Percentiles rank a stretch among this genome's conserved stretches.
Conservation (phyloP, 257 asterid genomes). For the Linaria vulgaris region DNA sequence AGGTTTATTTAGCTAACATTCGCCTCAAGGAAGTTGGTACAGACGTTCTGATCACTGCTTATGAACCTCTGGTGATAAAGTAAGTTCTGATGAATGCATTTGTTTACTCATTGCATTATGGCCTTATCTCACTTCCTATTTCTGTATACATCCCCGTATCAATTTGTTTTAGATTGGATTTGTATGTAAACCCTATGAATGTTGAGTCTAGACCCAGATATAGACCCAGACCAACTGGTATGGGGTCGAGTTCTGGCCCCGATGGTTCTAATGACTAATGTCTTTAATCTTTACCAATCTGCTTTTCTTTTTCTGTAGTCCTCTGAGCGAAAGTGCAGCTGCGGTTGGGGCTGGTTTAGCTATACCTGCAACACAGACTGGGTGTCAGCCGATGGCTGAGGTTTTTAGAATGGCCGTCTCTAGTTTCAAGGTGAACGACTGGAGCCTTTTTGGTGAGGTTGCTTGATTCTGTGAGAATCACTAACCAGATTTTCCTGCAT, state of each 20-base stretch:
- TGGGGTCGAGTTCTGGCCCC: neutral
- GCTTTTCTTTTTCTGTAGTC: conserved; percentile 43
- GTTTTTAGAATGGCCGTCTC: conserved; percentile 67
- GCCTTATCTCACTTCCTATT: too few relatives aligned
- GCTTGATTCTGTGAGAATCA: conserved; percentile 30
- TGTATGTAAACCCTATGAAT: too few relatives aligned
- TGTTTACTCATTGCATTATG: too few relatives aligned
- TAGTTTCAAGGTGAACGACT: conserved; percentile 75
- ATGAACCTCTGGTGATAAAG: conserved; percentile 84
- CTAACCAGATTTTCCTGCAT: neutral
- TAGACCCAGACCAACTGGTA: too few relatives aligned
- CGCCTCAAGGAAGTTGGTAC: conserved; percentile 86
- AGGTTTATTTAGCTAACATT: conserved; percentile 87
- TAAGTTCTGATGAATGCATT: conserved; percentile 30
- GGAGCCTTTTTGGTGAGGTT: conserved; percentile 65
- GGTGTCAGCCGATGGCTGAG: conserved; percentile 74
- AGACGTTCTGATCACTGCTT: conserved; percentile 78
- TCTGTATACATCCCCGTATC: too few relatives aligned
- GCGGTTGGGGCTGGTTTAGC: conserved; percentile 75
- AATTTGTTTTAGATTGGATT: too few relatives aligned
- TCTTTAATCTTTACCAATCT: too few relatives aligned
- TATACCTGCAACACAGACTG: conserved; percentile 67
- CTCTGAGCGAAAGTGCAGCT: conserved; percentile 77
- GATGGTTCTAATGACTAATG: too few relatives aligned
- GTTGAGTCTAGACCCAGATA: too few relatives aligned